A percentile compares a stretch with the other conserved stretches of the same genome.
Conservation (phyloP, 805 yeast genomes). For the Brettanomyces bruxellensis region DNA sequence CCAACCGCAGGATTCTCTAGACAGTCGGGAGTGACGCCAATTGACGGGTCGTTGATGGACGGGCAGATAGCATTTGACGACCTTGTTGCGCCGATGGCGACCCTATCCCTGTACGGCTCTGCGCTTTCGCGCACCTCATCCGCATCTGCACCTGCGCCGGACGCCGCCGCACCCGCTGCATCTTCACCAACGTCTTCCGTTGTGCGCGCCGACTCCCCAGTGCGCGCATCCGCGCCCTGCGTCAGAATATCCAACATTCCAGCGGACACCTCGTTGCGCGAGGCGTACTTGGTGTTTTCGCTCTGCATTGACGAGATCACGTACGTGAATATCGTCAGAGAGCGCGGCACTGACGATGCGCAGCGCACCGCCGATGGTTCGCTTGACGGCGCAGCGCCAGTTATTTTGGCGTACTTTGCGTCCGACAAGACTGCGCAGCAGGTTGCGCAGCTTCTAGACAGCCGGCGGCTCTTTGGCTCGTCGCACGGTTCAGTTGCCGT, state of each 20-base stretch:
- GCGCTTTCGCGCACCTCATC: neutral
- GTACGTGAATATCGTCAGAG: slow-evolving; percentile 26
- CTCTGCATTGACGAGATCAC: slow-evolving; percentile 52
- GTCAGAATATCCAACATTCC: slow-evolving; percentile 52
- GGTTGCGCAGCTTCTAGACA: slow-evolving; percentile 33
- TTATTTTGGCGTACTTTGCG: slow-evolving; percentile 36
- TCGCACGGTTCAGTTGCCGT: slow-evolving; percentile 31
- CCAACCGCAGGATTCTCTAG: no score
- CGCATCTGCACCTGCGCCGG: neutral
- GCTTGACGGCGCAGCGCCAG: slow-evolving; percentile 21
- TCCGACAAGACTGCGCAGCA: slow-evolving; percentile 34
- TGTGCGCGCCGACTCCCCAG: neutral
- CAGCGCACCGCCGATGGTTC: no score
- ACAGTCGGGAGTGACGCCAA: neutral
- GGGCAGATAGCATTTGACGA: neutral
- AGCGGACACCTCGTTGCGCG: slow-evolving; percentile 52
- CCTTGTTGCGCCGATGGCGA: neutral
- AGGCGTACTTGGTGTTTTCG: slow-evolving; percentile 58
- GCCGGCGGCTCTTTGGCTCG: slow-evolving; percentile 41
- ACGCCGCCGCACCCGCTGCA: neutral
- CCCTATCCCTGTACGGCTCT: neutral
- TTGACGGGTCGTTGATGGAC: neutral
- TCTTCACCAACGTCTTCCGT: neutral
- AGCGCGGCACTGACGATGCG: no score
- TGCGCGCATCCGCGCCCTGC: neutral